Base-by-base conservation (phyloP, 2,329 filamentous ascomycete genomes). In the Calonectria honghensis region DNA sequence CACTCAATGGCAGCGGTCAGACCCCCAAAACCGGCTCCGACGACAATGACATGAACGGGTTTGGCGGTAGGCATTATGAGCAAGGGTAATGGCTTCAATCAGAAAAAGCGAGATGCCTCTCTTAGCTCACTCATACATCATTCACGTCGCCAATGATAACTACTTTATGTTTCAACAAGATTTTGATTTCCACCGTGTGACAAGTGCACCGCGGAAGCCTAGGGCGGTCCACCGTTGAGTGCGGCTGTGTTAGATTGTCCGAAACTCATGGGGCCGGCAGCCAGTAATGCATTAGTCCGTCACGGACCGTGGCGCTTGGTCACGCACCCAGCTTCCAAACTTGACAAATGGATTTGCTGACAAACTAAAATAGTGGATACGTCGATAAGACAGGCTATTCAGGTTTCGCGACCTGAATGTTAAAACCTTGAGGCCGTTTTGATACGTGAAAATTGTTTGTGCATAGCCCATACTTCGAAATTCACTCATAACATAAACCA, bases 1-100 rank as follows among this genome's bases (percentile, higher is more conserved):
- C 45, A 66, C 20, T 66, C 63, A 20, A 66, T 66, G 7, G 45
- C 45, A 18, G 63, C 63, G 3, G 63, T 39, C 3, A 66, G 14
- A 6, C 63, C 63, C 4, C 45, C 45, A 39, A 66, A 66, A 24
- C 63, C 63, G 2, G 63, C 63, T 4, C 63, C 63, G 7, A 66
- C 45, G 14, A 68, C 50, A 10, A 68, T 37, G 16, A 68, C 48
- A 20, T 39, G 57, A 29, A 27, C 20, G n/a, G 57, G 57, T 13
- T 3, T 24, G 20, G 20, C 29, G 5, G 57, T 7, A 14, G 57
- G 20, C 57, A 61, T 61, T 61, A 1, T 57, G 20, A 16, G 16
- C n/a, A 18, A n/a, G 16, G 3, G 2, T 35, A 11, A 27, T 27
- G 6, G 6, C 35, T 24, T 61, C 37, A 39, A 39, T 39, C 13